These are phyloP conservation scores for Alternaria triticina DNA, from an alignment of 2,329 filamentous ascomycete genomes.

Conservation along the genomic window DNA sequence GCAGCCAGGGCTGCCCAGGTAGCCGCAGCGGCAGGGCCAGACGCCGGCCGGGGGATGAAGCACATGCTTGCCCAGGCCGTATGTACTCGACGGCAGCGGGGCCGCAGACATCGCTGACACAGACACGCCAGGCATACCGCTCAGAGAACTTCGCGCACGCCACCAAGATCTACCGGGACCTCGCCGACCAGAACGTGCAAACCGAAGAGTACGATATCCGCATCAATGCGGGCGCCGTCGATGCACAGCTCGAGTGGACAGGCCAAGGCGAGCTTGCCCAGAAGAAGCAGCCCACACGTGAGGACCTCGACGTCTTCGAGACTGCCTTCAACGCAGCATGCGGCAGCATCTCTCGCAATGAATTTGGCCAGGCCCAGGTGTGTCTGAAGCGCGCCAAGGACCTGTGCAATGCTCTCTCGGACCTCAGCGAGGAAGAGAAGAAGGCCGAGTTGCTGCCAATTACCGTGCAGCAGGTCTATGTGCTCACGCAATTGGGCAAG, in stretches of 20 bases:
- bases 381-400: conserved; percentile 73
- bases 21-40: conserved; percentile 47
- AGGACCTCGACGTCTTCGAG: conserved; percentile 78
- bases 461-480: conserved; percentile 76
- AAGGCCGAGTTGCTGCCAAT: conserved; percentile 76
- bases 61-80: conserved; percentile 69
- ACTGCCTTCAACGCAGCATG: conserved; percentile 83
- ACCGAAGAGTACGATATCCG: conserved; percentile 75
- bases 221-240: conserved; percentile 76
- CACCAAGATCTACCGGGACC: conserved; percentile 65
- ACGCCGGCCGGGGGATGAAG: conserved; percentile 57
- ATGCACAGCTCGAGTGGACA: conserved; percentile 76
- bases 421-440: conserved; percentile 76
- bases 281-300: conserved; percentile 63
- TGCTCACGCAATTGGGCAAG: conserved; percentile 71
- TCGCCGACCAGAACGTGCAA: conserved; percentile 58
- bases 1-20: conserved; percentile 68
- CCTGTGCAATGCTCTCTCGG: conserved; percentile 75
- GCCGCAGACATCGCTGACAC: conserved; percentile 18
- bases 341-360: conserved; percentile 71
- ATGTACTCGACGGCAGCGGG: conserved; percentile 27
- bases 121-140: conserved; percentile 66
- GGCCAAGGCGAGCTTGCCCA: conserved; percentile 60
- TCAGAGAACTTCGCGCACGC: conserved; percentile 75
- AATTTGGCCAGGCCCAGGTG: conserved; percentile 68